These are phyloP conservation scores for Plasmodium billcollinsi DNA, from an alignment of 169 alveolate genomes.

Conservation along the genomic window DNA sequence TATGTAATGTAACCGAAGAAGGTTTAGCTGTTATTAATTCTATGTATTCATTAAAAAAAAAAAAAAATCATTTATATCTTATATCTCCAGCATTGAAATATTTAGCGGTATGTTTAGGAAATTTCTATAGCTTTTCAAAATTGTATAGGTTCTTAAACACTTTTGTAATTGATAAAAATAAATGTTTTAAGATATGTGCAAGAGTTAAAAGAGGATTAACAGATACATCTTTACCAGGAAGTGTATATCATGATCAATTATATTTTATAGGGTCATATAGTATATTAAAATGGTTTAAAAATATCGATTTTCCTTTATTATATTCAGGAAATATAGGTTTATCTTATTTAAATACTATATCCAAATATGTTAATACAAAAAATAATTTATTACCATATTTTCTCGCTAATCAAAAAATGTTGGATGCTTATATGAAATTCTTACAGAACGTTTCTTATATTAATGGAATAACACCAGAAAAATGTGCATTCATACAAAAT, in stretches of 20 bases:
- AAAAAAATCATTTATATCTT: slow-evolving; percentile 34
- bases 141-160: slow-evolving; percentile 37
- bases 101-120: slow-evolving; percentile 76
- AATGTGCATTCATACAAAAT: slow-evolving; percentile 23
- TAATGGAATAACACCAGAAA: slow-evolving; percentile 55
- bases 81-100: slow-evolving; percentile 72
- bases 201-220: slow-evolving; percentile 74
- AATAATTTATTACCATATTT: slow-evolving; percentile 38
- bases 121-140: slow-evolving; percentile 46
- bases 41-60: slow-evolving; percentile 58
- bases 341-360: slow-evolving; percentile 25
- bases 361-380: slow-evolving; percentile 34
- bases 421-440: slow-evolving; percentile 24
- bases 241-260: slow-evolving; percentile 75
- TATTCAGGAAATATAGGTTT: slow-evolving; percentile 70
- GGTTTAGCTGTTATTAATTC: slow-evolving; percentile 78
- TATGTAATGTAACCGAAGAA: slow-evolving; percentile 72
- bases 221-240: slow-evolving; percentile 56
- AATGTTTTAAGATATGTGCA: slow-evolving; percentile 67
- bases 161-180: slow-evolving; percentile 51
- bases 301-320: slow-evolving; percentile 39
- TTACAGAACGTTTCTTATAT: slow-evolving; percentile 25
- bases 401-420: slow-evolving; percentile 18
- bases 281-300: slow-evolving; percentile 58
- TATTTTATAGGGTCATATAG: slow-evolving; percentile 76